Evolutionary conservation across 1,139 yeast genomes (phyloP).

Genomic region (Spathaspora sp.): DNA sequence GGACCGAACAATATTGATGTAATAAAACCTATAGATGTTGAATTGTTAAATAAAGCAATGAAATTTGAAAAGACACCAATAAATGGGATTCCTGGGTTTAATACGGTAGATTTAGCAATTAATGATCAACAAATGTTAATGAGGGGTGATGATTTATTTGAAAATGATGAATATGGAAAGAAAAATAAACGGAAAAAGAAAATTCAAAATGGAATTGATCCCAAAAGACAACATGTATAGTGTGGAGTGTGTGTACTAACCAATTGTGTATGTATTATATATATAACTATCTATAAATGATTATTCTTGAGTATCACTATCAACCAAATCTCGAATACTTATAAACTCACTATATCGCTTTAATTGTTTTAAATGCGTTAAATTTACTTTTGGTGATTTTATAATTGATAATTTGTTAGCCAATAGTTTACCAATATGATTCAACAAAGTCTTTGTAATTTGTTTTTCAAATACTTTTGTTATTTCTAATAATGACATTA

Average conservation of each 20-base stretch:
- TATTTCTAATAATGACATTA: conserved; percentile 56
- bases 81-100: conserved; percentile 79
- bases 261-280: not conserved
- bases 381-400: conserved; percentile 13
- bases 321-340: not conserved
- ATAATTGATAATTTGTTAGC: conserved; percentile 49
- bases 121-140: conserved; percentile 48
- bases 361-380: conserved; percentile 24
- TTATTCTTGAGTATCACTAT: not conserved
- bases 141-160: conserved; percentile 44
- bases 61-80: conserved; percentile 67
- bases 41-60: conserved; percentile 51
- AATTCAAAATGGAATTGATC: conserved; percentile 30
- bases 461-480: conserved; percentile 51
- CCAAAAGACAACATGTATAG: conserved; percentile 36
- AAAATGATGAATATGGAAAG: conserved; percentile 36
- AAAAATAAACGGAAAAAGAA: conserved; percentile 36
- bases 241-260: not conserved
- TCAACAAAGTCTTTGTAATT: conserved; percentile 50
- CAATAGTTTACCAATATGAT: conserved; percentile 59
- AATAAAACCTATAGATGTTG: conserved; percentile 50
- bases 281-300: not conserved
- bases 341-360: conserved; percentile 25
- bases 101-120: conserved; percentile 65
- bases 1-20: conserved; percentile 40